Evolutionary conservation across 306 rosid genomes (phyloP).

Genomic region (Gillenia trifoliata): DNA sequence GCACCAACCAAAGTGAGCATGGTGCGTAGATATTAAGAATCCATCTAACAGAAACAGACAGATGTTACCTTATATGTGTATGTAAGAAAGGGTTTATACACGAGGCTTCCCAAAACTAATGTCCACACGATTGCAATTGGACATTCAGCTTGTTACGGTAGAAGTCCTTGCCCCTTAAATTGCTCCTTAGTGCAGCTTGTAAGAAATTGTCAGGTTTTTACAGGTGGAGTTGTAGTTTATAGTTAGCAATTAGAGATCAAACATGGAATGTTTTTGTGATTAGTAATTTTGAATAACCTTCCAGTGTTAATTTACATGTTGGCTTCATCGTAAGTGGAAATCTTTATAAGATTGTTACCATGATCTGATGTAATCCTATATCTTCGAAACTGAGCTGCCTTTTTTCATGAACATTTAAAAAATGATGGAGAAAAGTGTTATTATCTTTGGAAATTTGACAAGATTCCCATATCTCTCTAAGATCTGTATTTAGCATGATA

Average conservation of each 20-base stretch:
- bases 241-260: neutral
- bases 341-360: neutral
- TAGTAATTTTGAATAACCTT: neutral
- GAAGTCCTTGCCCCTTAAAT: neutral
- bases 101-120: too few relatives aligned
- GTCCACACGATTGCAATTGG: neutral
- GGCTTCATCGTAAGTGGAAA: neutral
- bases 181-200: neutral
- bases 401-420: neutral
- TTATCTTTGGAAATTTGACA: neutral
- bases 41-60: too few relatives aligned
- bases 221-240: neutral
- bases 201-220: neutral
- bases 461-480: neutral
- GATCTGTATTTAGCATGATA: neutral
- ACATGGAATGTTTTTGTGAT: neutral
- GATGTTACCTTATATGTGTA: too few relatives aligned
- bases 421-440: neutral
- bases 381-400: neutral
- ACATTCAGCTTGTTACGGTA: neutral
- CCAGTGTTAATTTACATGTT: neutral
- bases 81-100: too few relatives aligned
- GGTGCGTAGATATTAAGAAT: too few relatives aligned
- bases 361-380: neutral
- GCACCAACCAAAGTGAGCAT: too few relatives aligned